Evolutionary conservation across 257 asterid species (phyloP).

Genomic region (Plantago elongata): DNA sequence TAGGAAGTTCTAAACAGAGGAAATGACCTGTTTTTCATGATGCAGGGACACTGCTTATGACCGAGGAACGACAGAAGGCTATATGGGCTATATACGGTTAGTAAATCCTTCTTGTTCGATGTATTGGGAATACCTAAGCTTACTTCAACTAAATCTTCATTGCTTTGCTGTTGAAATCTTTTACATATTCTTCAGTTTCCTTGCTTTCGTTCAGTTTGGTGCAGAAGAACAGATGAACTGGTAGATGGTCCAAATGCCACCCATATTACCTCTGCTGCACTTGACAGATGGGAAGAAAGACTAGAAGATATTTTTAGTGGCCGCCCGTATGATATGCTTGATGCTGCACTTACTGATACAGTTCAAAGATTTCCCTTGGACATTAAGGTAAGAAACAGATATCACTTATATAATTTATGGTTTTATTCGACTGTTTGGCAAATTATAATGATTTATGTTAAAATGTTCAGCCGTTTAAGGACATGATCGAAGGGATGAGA

Average conservation of each 20-base stretch:
- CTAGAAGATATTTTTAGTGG: slow-evolving; percentile 59
- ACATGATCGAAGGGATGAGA: slow-evolving; percentile 90
- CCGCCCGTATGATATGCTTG: slow-evolving; percentile 71
- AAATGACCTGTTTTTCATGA: slow-evolving; percentile 2
- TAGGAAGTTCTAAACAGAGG: too few relatives aligned
- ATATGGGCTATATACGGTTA: slow-evolving; percentile 88
- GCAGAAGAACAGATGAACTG: slow-evolving; percentile 80
- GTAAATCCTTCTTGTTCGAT: neutral
- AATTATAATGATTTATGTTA: neutral
- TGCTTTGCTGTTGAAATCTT: neutral
- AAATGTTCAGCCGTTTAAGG: slow-evolving; percentile 59
- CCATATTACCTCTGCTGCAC: slow-evolving; percentile 44
- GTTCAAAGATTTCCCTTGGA: slow-evolving; percentile 61
- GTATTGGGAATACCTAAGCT: neutral
- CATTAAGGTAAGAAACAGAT: slow-evolving; percentile 42
- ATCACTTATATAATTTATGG: neutral
- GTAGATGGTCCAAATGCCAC: slow-evolving; percentile 79
- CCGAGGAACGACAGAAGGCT: slow-evolving; percentile 69
- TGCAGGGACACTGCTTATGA: slow-evolving; percentile 76
- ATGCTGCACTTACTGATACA: slow-evolving; percentile 76
- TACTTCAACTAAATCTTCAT: neutral
- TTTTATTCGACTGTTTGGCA: neutral
- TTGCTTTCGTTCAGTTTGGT: slow-evolving; percentile 51
- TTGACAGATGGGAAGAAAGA: slow-evolving; percentile 80
- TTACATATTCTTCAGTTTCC: neutral